Evolutionary conservation across 768 basidiomycete genomes (phyloP), one percentile per base, ranked within the genome.

Genomic region (Termitomyces sp.): DNA sequence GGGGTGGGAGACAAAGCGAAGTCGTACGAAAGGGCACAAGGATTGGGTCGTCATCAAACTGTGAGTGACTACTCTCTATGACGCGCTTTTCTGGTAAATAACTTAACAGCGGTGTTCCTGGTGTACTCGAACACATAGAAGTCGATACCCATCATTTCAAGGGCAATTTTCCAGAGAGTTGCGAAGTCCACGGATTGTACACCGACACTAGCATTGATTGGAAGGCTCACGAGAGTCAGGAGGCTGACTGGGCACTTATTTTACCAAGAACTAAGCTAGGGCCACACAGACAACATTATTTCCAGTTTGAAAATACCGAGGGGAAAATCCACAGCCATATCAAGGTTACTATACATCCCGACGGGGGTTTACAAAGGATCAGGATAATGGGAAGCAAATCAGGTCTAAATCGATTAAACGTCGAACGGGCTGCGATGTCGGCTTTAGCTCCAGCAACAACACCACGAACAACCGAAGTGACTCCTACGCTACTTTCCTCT

Each of bases 1-100:
- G 70, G 97, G 97, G 4, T 99, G 97, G 97, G 97, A 99, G 76
- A 98, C 96, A 3, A 94, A 91, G 71, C 82, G 97, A 63, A 96
- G 91, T 68, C 81, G 92, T 57, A 79, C 76, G 47, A 82, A 82
- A 57, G 93, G 83, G 43, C 94, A 95, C 74, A 91, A 86, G 51
- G 96, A 98, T 68, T 98, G 94, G 92, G 92, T 84, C 5, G 83
- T 98, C 61, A 86, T 96, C 59, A 91, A 88, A 75, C 77, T 99
- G 92, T 94, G 69, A 72, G 91, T 78, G 51, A 57, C 36, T 47
- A 14, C 29, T 52, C 32, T 51, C 47, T 25, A 25, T 29, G 50
- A 29, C 17, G 25, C 51, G 5, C 20, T 25, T 62, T 36, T 25
- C 31, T 42, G 4, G 31, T 53, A 20, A 36, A 54, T 38, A 20